Percentiles rank a stretch among this genome's conserved stretches.
Evolutionary conservation across 1,284 basidiomycete genomes (phyloP).

Genomic region (Schizophyllum amplum): DNA sequence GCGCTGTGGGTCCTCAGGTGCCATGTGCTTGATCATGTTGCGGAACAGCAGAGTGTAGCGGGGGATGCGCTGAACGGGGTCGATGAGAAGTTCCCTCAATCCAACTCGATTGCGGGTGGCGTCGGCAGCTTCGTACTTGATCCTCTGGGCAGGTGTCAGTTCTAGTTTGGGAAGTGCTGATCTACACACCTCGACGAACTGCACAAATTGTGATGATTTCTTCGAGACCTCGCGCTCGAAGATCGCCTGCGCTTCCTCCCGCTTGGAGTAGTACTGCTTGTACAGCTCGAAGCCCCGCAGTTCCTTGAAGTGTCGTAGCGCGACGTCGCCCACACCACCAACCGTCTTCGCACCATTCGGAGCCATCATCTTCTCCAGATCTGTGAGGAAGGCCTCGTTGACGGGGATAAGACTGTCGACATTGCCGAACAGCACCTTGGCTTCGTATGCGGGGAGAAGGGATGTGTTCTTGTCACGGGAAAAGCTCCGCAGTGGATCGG

Average conservation of each 20-base stretch:
- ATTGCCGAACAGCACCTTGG: slow-evolving; percentile 90
- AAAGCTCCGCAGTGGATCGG: slow-evolving; percentile 83
- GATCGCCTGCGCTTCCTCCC: slow-evolving; percentile 88
- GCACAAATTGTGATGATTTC: slow-evolving; percentile 68
- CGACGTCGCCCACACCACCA: slow-evolving; percentile 78
- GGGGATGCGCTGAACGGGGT: slow-evolving; percentile 98
- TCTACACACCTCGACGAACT: slow-evolving; percentile 78
- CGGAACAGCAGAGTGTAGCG: slow-evolving; percentile 93
- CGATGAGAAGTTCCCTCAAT: slow-evolving; percentile 92
- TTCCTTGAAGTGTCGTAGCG: slow-evolving; percentile 78
- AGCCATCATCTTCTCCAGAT: slow-evolving; percentile 73
- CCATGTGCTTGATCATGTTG: slow-evolving; percentile 84
- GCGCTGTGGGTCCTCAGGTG: slow-evolving; percentile 69
- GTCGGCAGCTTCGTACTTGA: slow-evolving; percentile 83
- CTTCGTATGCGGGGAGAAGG: slow-evolving; percentile 85
- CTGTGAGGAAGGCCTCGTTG: slow-evolving; percentile 79
- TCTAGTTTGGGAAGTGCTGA: background rate
- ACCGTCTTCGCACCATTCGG: slow-evolving; percentile 48
- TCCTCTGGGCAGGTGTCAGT: slow-evolving; percentile 43
- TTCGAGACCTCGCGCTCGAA: slow-evolving; percentile 80
- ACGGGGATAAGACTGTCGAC: slow-evolving; percentile 84
- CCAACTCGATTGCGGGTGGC: slow-evolving; percentile 74
- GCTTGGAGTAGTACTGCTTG: slow-evolving; percentile 83
- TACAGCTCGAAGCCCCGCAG: slow-evolving; percentile 84
- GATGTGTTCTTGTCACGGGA: slow-evolving; percentile 78